Evolutionary conservation across 2,329 filamentous ascomycete species (phyloP).

Genomic region (Alternaria conjuncta): DNA sequence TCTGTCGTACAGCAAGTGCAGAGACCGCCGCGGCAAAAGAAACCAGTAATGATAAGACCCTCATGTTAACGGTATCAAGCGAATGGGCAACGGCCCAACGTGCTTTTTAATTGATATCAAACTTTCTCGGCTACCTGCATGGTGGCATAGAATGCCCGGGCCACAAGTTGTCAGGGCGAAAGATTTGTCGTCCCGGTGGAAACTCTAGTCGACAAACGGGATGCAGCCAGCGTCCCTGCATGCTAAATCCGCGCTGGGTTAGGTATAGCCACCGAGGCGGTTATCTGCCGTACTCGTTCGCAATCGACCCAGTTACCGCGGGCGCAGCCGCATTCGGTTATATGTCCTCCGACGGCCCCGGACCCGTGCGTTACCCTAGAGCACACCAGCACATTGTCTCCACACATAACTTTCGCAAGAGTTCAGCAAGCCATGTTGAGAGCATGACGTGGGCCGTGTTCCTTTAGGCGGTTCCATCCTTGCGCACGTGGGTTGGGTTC

Average conservation of each 20-base stretch:
- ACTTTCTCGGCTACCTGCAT: neutral
- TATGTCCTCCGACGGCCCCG: neutral
- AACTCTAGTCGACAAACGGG: neutral
- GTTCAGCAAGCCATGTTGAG: neutral
- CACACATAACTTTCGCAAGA: neutral
- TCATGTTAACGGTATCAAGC: constrained; percentile 18
- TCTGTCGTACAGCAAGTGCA: constrained; percentile 18
- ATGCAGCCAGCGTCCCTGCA: neutral
- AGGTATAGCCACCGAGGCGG: neutral
- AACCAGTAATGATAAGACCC: constrained; percentile 15
- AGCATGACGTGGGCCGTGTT: neutral
- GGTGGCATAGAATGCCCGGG: neutral
- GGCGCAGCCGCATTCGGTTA: constrained; percentile 2
- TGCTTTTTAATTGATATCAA: constrained; percentile 6
- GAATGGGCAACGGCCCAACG: constrained; percentile 1
- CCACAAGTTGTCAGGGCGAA: neutral
- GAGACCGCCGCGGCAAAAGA: constrained; percentile 14
- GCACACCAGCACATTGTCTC: neutral
- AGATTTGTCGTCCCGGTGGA: neutral
- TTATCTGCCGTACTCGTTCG: neutral
- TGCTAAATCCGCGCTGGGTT: neutral
- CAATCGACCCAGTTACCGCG: neutral
- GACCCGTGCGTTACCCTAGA: neutral
- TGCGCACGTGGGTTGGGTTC: neutral
- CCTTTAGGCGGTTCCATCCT: neutral